Conservation (phyloP, 176 grass and related monocot genomes). For the Alopecurus myosuroides region DNA sequence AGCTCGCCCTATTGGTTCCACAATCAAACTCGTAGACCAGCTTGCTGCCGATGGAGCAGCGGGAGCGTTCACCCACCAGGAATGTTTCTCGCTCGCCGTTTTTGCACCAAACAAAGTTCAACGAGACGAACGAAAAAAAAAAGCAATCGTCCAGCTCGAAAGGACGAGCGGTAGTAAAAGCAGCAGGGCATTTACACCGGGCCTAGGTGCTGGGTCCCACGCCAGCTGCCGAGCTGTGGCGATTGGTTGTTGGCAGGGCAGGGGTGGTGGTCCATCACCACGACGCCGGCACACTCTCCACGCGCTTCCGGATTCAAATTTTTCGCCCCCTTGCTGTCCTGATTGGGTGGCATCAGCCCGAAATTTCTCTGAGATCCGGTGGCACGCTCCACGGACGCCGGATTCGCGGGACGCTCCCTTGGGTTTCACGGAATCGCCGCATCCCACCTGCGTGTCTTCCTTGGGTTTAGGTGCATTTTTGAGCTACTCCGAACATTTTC, state of each 20-base stretch:
- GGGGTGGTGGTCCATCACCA: background rate
- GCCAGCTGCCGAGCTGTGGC: background rate
- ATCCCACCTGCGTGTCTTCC: too few species aligned
- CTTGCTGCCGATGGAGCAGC: too few species aligned
- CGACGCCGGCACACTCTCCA: background rate
- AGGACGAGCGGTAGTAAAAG: background rate
- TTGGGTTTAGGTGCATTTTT: too few species aligned
- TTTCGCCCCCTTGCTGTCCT: too few species aligned
- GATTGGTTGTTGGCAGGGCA: too few species aligned
- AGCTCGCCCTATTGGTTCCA: too few species aligned
- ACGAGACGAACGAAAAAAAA: background rate
- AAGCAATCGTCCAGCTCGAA: background rate
- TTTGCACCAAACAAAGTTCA: background rate
- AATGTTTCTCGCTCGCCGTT: background rate
- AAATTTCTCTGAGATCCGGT: slow-evolving; percentile 10
- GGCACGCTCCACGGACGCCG: background rate
- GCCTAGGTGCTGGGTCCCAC: background rate
- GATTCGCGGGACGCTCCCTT: too few species aligned
- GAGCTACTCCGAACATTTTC: too few species aligned
- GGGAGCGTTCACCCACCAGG: background rate
- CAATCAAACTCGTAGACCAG: too few species aligned
- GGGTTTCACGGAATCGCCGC: too few species aligned
- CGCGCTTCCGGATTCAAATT: slow-evolving; percentile 25
- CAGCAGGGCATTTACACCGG: background rate
- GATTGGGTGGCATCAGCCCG: background rate